Evolutionary conservation across 2,329 filamentous ascomycete genomes (phyloP).

Genomic region (Lasiodiplodia theobromae): DNA sequence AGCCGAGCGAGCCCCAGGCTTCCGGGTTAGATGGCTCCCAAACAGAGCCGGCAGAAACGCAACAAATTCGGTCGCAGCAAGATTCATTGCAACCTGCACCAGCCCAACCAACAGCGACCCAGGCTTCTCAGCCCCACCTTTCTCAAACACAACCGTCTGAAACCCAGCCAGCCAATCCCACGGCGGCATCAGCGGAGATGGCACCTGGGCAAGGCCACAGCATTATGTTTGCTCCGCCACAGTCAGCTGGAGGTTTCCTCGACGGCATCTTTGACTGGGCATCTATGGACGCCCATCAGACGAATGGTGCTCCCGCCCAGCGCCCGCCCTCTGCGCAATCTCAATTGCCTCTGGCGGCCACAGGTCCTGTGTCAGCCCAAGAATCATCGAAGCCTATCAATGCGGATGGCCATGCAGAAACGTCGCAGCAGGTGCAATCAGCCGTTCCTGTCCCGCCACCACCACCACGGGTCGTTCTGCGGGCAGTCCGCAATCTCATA

Average conservation of each 20-base stretch:
- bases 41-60: slow-evolving; percentile 1
- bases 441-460: slow-evolving; percentile 42
- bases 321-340: slow-evolving; percentile 24
- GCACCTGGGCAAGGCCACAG: slow-evolving; percentile 31
- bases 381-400: slow-evolving; percentile 51
- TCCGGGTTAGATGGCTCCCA: slow-evolving; percentile 9
- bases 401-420: background rate
- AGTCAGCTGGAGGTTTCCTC: slow-evolving; percentile 42
- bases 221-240: slow-evolving; percentile 45
- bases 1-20: slow-evolving; percentile 30
- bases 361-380: slow-evolving; percentile 55
- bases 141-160: slow-evolving; percentile 14
- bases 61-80: slow-evolving; percentile 29
- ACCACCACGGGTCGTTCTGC: slow-evolving; percentile 51
- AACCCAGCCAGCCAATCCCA: slow-evolving; percentile 12
- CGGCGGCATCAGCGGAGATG: background rate
- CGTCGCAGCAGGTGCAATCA: slow-evolving; percentile 36
- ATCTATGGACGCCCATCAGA: slow-evolving; percentile 22
- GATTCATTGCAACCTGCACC: background rate
- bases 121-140: slow-evolving; percentile 8
- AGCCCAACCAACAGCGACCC: slow-evolving; percentile 8
- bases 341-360: slow-evolving; percentile 36
- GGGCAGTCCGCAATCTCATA: slow-evolving; percentile 64
- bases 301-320: slow-evolving; percentile 25
- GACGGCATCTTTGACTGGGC: slow-evolving; percentile 49